phyloP scores from a whole-genome alignment of 2,329 filamentous ascomycete genomes.

The Ophiostoma australiae region DNA sequence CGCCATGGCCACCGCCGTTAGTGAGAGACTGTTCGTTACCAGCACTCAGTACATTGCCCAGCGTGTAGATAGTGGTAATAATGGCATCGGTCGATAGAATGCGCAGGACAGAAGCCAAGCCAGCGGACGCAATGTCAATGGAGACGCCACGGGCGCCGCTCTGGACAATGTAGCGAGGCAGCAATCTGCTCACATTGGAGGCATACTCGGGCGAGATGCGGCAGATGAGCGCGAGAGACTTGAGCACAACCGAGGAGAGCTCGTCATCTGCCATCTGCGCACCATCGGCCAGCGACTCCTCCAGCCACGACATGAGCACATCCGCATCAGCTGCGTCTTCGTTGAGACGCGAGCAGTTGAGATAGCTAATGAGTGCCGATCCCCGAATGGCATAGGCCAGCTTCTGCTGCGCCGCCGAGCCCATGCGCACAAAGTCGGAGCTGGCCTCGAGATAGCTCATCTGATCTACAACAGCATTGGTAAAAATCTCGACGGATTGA shows the following conservation, averaged over 20 bases:
- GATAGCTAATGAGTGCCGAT: constrained; percentile 71
- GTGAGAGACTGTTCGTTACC: constrained; percentile 52
- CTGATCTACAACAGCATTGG: constrained; percentile 71
- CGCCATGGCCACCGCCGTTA: constrained; percentile 44
- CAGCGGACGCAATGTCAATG: constrained; percentile 74
- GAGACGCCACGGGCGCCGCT: constrained; percentile 64
- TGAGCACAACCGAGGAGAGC: constrained; percentile 72
- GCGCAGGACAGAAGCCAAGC: constrained; percentile 74
- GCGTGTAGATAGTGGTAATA: constrained; percentile 89
- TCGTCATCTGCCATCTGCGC: constrained; percentile 75
- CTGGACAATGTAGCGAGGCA: constrained; percentile 86
- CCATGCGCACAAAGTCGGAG: constrained; percentile 82
- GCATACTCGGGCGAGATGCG: constrained; percentile 68
- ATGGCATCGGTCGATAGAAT: constrained; percentile 85
- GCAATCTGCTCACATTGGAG: constrained; percentile 67
- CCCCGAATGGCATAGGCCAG: constrained; percentile 83
- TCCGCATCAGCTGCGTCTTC: constrained; percentile 77
- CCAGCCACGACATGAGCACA: constrained; percentile 75
- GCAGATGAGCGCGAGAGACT: constrained; percentile 76
- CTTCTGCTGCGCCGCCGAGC: constrained; percentile 78
- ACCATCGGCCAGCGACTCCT: constrained; percentile 71
- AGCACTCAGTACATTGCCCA: constrained; percentile 91
- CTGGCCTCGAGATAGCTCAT: constrained; percentile 83
- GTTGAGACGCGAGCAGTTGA: constrained; percentile 80
- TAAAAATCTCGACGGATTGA: constrained; percentile 57